These are phyloP conservation scores for Vanrija humicola DNA, from an alignment of 1,284 basidiomycete genomes.

Conservation along the genomic window DNA sequence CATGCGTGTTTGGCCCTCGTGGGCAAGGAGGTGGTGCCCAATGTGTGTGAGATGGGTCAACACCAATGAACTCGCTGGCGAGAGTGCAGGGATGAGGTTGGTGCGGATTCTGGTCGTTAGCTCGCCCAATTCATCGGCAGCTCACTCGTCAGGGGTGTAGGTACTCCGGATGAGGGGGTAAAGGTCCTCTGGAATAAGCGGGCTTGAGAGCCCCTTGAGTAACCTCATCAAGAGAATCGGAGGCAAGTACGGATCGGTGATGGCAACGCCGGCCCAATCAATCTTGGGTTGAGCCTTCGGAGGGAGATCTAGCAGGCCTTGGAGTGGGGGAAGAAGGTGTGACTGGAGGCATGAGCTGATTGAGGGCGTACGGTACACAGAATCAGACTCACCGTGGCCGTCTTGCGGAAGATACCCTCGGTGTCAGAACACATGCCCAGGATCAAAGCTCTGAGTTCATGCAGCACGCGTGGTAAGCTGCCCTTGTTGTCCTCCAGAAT, in stretches of 20 bases:
- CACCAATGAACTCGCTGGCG: constrained; percentile 7
- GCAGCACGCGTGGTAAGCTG: constrained; percentile 21
- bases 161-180: constrained; percentile 23
- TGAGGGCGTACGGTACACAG: not conserved
- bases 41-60: constrained; percentile 22
- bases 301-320: constrained; percentile 27
- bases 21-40: constrained; percentile 22
- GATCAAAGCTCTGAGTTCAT: constrained; percentile 25
- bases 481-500: constrained; percentile 20
- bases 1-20: constrained; percentile 33
- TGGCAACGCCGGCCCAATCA: constrained; percentile 33
- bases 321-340: constrained; percentile 13
- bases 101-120: constrained; percentile 16
- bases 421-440: constrained; percentile 22
- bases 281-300: constrained; percentile 23
- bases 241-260: constrained; percentile 31
- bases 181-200: constrained; percentile 16
- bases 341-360: constrained; percentile 13
- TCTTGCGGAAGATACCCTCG: constrained; percentile 39
- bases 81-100: constrained; percentile 17
- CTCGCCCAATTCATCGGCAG: not conserved
- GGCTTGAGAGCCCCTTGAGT: not conserved
- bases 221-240: constrained; percentile 18
- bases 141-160: constrained; percentile 18
- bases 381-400: constrained; percentile 26